A percentile compares a stretch with the other conserved stretches of the same genome.
These are phyloP conservation scores for Claviceps sp. DNA, from an alignment of 2,329 filamentous ascomycete species.

Conservation along the genomic window DNA sequence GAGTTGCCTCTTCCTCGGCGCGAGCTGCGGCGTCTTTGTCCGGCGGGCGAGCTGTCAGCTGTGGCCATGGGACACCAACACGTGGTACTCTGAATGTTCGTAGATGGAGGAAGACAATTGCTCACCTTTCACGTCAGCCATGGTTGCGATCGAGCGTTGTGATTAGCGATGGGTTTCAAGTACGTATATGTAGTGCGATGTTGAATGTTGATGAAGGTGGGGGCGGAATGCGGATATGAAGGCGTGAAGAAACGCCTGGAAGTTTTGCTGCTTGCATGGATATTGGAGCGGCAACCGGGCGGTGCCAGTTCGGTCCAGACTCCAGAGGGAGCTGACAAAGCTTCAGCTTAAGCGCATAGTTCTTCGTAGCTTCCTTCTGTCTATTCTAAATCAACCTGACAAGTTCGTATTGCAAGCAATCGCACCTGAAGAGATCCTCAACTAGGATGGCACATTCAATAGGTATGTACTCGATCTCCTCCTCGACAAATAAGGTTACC, in stretches of 20 bases:
- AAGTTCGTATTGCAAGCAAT: neutral
- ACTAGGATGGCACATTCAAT: too few species aligned
- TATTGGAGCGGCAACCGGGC: neutral
- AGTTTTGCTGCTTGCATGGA: neutral
- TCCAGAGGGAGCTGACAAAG: neutral
- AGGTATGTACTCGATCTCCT: too few species aligned
- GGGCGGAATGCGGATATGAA: neutral
- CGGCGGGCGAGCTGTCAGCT: slow-evolving; percentile 4
- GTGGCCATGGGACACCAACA: too few species aligned
- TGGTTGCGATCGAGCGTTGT: neutral
- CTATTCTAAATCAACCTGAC: neutral
- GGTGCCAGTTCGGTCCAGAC: too few species aligned
- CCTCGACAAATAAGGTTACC: too few species aligned
- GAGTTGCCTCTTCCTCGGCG: slow-evolving; percentile 55
- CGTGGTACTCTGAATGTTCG: neutral
- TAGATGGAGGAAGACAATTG: neutral
- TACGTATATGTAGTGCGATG: neutral
- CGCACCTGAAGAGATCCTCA: too few species aligned
- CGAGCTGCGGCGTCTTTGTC: slow-evolving; percentile 45
- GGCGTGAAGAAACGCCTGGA: neutral
- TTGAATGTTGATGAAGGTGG: neutral
- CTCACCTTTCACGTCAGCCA: slow-evolving; percentile 5
- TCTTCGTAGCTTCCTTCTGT: neutral
- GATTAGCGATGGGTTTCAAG: neutral
- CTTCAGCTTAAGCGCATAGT: neutral